Percentiles rank a stretch among this genome's conserved stretches.
Evolutionary conservation across 2,329 filamentous ascomycete species (phyloP).

Genomic region (Magnaporthiopsis rhizophila): DNA sequence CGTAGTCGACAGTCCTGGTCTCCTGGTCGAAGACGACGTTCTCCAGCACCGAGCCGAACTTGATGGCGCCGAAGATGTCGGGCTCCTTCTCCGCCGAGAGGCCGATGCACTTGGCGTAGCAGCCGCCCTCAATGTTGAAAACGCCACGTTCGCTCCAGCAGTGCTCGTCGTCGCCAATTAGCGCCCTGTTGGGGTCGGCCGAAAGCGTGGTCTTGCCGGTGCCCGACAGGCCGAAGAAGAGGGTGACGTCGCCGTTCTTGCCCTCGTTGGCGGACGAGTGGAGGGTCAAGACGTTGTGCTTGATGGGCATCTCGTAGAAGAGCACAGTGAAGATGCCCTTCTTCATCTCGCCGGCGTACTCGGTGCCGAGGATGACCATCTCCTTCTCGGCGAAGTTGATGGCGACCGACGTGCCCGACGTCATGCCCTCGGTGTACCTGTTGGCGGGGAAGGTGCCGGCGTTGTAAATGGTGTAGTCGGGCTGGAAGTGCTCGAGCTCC

Average conservation of each 20-base stretch:
- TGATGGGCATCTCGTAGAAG: conserved; percentile 99
- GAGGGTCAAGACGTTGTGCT: conserved; percentile 97
- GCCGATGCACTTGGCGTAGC: conserved; percentile 98
- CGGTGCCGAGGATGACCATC: conserved; percentile 99
- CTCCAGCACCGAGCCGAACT: conserved; percentile 94
- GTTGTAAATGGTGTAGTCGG: conserved; percentile 99
- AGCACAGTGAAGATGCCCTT: conserved; percentile 98
- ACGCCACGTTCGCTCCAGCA: conserved; percentile 96
- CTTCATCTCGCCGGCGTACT: conserved; percentile 98
- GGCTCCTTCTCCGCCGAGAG: conserved; percentile 98
- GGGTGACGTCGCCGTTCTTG: conserved; percentile 85
- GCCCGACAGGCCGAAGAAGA: conserved; percentile 98
- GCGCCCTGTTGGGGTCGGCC: conserved; percentile 87
- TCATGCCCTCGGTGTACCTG: conserved; percentile 97
- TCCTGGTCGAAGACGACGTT: conserved; percentile 96
- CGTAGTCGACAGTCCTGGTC: conserved; percentile 88
- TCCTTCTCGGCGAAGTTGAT: conserved; percentile 99
- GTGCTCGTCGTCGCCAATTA: conserved; percentile 99
- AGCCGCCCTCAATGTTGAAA: conserved; percentile 99
- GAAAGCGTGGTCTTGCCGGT: conserved; percentile 98
- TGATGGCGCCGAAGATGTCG: conserved; percentile 93
- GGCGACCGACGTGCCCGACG: conserved; percentile 91
- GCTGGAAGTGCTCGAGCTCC: conserved; percentile 95
- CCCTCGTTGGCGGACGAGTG: conserved; percentile 99
- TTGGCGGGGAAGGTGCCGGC: conserved; percentile 97